These are phyloP conservation scores for Candida gorgasii DNA, from an alignment of 805 yeast genomes.

Conservation along the genomic window DNA sequence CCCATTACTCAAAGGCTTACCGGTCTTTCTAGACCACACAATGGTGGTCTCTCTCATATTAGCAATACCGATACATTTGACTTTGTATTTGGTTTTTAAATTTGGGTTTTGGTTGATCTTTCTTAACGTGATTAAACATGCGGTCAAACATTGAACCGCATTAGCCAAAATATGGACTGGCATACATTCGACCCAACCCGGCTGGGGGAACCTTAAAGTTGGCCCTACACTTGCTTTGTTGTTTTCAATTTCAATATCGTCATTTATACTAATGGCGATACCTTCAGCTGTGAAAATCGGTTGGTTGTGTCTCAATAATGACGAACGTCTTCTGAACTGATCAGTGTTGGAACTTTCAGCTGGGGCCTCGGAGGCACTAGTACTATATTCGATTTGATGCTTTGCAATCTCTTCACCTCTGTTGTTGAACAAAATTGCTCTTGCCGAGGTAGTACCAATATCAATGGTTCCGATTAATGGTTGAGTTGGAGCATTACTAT, in stretches of 20 bases:
- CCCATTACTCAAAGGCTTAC: constrained; percentile 80
- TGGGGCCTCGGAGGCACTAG: constrained; percentile 62
- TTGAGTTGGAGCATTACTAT: constrained; percentile 39
- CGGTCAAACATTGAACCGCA: constrained; percentile 76
- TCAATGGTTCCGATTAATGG: constrained; percentile 72
- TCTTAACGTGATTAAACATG: constrained; percentile 58
- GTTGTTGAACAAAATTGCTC: constrained; percentile 78
- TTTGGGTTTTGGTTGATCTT: constrained; percentile 54
- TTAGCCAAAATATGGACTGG: constrained; percentile 80
- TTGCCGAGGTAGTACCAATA: constrained; percentile 89
- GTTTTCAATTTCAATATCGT: constrained; percentile 64
- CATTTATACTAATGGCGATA: constrained; percentile 61
- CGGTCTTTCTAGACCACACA: constrained; percentile 84
- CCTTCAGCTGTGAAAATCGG: constrained; percentile 77
- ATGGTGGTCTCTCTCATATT: constrained; percentile 95
- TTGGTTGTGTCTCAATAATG: constrained; percentile 46
- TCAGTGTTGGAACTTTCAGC: constrained; percentile 42
- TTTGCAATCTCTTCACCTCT: constrained; percentile 79
- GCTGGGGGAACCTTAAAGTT: constrained; percentile 73
- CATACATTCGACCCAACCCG: constrained; percentile 94
- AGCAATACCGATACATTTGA: constrained; percentile 82
- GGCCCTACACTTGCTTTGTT: constrained; percentile 55
- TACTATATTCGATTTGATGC: constrained; percentile 86
- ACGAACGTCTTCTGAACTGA: constrained; percentile 47
- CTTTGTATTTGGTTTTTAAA: constrained; percentile 54